Evolutionary conservation across 169 alveolate species (phyloP).

Genomic region (Eimeria praecox): DNA sequence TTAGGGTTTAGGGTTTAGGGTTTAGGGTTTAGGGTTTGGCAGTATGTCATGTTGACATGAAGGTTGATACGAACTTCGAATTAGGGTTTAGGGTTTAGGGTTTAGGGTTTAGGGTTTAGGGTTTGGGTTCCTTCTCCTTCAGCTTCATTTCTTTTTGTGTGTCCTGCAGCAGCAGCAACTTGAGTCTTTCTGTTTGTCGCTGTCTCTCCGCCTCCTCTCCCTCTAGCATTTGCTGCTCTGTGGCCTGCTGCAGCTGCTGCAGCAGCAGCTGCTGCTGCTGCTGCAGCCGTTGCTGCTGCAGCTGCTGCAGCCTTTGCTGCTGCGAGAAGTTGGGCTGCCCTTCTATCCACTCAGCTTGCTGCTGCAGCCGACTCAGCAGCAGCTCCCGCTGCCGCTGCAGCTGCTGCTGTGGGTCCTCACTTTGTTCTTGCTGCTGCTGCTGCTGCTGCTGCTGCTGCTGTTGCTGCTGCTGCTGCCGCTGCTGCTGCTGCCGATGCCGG

Average conservation of each 20-base stretch:
- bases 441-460: not conserved
- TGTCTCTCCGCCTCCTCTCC: conserved; percentile 18
- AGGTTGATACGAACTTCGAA: not conserved
- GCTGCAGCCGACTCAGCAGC: conserved; percentile 3
- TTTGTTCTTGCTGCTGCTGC: not conserved
- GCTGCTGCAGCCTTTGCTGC: not conserved
- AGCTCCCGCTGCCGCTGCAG: not conserved
- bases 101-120: not conserved
- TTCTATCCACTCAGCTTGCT: not conserved
- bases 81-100: conserved; percentile 5
- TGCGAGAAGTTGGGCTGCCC: not conserved
- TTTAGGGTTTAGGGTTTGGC: not conserved
- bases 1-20: not conserved
- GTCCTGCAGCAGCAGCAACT: conserved; percentile 17
- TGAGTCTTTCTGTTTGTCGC: conserved; percentile 20
- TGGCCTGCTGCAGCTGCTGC: conserved; percentile 33
- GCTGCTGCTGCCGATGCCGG: conserved; percentile 47
- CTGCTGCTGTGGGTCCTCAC: conserved; percentile 12
- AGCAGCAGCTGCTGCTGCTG: conserved; percentile 23
- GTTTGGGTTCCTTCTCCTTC: no score
- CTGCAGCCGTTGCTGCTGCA: not conserved
- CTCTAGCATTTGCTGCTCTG: conserved; percentile 32
- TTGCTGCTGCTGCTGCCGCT: conserved; percentile 11
- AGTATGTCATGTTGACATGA: not conserved
- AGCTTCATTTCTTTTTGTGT: not conserved